phyloP scores from a whole-genome alignment of 805 yeast genomes.

The Wickerhamiella alocasiicola region DNA sequence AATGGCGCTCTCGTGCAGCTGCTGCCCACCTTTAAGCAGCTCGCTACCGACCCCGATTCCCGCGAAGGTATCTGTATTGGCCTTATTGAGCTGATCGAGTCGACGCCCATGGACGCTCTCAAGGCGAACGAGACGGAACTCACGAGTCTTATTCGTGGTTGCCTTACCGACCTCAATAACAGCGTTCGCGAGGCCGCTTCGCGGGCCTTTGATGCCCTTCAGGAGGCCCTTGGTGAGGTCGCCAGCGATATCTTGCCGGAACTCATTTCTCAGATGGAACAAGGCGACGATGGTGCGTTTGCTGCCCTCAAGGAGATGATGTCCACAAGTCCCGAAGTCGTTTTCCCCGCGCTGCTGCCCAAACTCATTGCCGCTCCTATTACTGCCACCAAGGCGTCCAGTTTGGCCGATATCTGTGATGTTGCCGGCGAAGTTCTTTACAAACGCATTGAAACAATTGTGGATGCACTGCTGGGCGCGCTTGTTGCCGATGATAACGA shows the following conservation, averaged over 20 bases:
- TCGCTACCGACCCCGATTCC: constrained; percentile 61
- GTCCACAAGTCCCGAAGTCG: constrained; percentile 78
- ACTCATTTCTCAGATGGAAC: constrained; percentile 56
- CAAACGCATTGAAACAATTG: constrained; percentile 57
- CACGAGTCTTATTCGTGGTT: constrained; percentile 61
- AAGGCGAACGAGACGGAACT: constrained; percentile 53
- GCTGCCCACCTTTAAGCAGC: constrained; percentile 68
- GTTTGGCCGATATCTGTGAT: constrained; percentile 15
- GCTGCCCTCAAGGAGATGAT: constrained; percentile 83
- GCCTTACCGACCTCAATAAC: constrained; percentile 61
- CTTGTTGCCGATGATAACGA: constrained; percentile 28
- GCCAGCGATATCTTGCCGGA: constrained; percentile 87
- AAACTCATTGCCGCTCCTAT: constrained; percentile 71
- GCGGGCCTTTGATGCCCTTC: constrained; percentile 75
- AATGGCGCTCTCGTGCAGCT: constrained; percentile 71
- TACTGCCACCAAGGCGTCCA: constrained; percentile 68
- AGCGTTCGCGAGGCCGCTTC: constrained; percentile 87
- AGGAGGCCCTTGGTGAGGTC: constrained; percentile 64
- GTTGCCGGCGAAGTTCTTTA: constrained; percentile 80
- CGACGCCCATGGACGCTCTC: constrained; percentile 45
- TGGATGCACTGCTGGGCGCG: constrained; percentile 60
- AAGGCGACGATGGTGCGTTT: constrained; percentile 45
- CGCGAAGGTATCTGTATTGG: constrained; percentile 97
- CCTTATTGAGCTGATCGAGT: constrained; percentile 66
- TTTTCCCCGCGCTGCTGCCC: constrained; percentile 89